Conservation (phyloP, 805 yeast species). For the Clavispora fructus region DNA sequence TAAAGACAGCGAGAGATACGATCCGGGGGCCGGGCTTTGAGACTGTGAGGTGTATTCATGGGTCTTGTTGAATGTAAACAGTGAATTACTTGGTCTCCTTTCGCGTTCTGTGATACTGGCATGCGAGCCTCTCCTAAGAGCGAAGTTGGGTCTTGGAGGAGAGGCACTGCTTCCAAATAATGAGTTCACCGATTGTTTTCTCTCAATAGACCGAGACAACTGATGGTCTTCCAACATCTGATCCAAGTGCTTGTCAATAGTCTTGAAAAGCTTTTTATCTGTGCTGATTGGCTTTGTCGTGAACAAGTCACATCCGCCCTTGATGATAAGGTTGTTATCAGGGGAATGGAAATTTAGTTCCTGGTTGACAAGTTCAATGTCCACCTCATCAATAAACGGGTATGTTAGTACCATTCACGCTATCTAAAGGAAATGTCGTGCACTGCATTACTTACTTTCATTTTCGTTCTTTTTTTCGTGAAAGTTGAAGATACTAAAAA, state of each 20-base stretch:
- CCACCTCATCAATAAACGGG: constrained; percentile 87
- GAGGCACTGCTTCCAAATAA: constrained; percentile 36
- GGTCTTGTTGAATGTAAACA: constrained; percentile 19
- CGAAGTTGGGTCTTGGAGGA: constrained; percentile 19
- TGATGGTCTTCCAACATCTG: constrained; percentile 43
- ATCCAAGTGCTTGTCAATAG: constrained; percentile 77
- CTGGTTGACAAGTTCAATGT: constrained; percentile 86
- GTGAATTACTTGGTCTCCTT: constrained; percentile 23
- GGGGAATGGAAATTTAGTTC: constrained; percentile 48
- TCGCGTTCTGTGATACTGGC: constrained; percentile 17
- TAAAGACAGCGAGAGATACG: constrained; percentile 9
- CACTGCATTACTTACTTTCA: not conserved
- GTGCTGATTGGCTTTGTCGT: constrained; percentile 91
- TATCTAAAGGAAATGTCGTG: not conserved
- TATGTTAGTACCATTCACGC: not conserved
- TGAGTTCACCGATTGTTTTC: constrained; percentile 31
- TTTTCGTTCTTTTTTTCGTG: not conserved
- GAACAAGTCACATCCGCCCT: constrained; percentile 89
- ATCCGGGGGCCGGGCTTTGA: constrained; percentile 1
- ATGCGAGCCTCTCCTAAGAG: constrained; percentile 21
- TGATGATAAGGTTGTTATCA: constrained; percentile 45
- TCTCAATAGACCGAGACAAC: constrained; percentile 32
- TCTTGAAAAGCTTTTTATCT: constrained; percentile 82
- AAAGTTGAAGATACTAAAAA: not conserved
- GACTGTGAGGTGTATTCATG: constrained; percentile 4